phyloP scores from a whole-genome alignment of 192 early-diverging fungal species.

The Funneliformis mosseae region DNA sequence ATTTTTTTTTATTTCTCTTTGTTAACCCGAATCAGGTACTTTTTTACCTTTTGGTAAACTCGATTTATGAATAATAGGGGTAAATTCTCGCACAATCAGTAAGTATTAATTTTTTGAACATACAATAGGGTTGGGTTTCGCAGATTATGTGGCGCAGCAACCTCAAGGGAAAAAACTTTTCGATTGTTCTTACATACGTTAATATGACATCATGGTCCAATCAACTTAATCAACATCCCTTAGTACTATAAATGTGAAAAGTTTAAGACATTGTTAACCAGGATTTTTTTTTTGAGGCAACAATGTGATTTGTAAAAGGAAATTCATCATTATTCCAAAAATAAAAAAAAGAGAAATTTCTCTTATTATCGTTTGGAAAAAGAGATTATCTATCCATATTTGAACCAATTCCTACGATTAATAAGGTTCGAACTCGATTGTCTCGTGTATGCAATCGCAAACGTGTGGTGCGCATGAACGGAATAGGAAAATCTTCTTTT shows the following conservation, averaged over 20 bases:
- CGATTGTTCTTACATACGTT: not conserved
- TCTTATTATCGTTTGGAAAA: not conserved
- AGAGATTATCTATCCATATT: constrained; percentile 15
- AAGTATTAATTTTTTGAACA: not conserved
- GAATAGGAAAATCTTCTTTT: not conserved
- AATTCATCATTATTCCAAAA: not conserved
- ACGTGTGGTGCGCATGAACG: not conserved
- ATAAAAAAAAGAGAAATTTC: not conserved
- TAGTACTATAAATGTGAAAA: not conserved
- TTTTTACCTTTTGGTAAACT: no score
- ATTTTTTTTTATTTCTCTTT: no score
- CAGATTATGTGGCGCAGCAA: not conserved
- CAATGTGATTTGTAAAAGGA: no score
- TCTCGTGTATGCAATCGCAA: not conserved
- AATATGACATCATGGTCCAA: not conserved
- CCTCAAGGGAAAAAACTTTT: not conserved
- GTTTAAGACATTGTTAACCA: no score
- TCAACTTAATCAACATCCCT: not conserved
- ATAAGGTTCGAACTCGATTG: not conserved
- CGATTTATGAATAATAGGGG: no score
- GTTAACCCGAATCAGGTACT: no score
- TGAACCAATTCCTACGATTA: not conserved
- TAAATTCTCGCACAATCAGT: no score
- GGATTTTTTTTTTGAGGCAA: no score
- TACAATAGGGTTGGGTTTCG: not conserved